Base-by-base conservation (phyloP, 2,329 filamentous ascomycete genomes). In the Sclerotinia sclerotiorum region DNA sequence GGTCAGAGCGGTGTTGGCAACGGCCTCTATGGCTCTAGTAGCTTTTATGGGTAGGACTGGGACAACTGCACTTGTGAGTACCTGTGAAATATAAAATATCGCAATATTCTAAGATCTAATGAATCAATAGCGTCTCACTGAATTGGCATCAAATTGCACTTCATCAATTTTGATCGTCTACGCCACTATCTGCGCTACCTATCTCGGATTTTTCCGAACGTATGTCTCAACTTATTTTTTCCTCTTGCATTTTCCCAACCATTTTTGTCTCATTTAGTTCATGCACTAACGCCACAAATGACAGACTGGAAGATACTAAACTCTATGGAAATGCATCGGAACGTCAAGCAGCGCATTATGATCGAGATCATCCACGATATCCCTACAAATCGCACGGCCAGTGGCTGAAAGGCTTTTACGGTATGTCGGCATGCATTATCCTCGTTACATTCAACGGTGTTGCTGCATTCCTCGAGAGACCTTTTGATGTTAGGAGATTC, bases 131-230 rank as follows among this genome's bases (percentile, higher is more conserved):
- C 73, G 78, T 46, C 70, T 81, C 39, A 74, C 75, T 24, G 79
- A 81, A 68, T 74, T 81, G 19, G 77, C 77, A 13, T 77, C 78
- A 56, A 80, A 79, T 58, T 79, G 76, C 65, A 78, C 78, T 1
- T 78, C 79, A 7, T 79, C 80, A 17, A 80, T 77, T 70, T 72
- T 81, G n/a, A 79, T 81, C 54, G 79, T 81, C 2, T 81, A 80
- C 58, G 73, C 75, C 27, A 76, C 77, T 19, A 80, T 81, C 21
- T 81, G 79, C 65, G 79, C 77, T 29, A 80, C 80, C 0, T 81
- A 81, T 73, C 74, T 81, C 49, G 76, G 70, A 39, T 80, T 80
- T 70, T 80, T 77, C 72, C 75, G 76, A 65, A 78, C 77, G 79
- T 81, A 72, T 57, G 72, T 65, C 21, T 51, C 27, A 21, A 13